These are phyloP conservation scores for Bipolaris bicolor DNA, from an alignment of 2,329 filamentous ascomycete genomes.

Conservation along the genomic window DNA sequence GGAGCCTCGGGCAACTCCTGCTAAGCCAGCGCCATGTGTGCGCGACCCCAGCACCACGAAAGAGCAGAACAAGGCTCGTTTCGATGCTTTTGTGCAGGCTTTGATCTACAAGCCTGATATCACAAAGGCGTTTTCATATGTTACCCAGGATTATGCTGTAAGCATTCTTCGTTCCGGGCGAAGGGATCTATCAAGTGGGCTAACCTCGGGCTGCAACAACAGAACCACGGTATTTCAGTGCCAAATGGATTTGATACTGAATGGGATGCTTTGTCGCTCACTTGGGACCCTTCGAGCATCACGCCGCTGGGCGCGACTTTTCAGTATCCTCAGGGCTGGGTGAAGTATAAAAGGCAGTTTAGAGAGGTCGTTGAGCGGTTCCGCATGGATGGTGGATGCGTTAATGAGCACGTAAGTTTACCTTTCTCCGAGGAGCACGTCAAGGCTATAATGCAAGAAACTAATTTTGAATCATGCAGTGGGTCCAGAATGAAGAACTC, in stretches of 20 bases:
- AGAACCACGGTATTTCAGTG: constrained; percentile 41
- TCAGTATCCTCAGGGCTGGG: constrained; percentile 31
- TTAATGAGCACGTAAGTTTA: constrained; percentile 41
- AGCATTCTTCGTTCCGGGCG: not conserved
- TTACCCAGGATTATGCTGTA: constrained; percentile 37
- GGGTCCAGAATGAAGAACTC: not conserved
- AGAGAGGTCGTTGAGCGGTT: constrained; percentile 38
- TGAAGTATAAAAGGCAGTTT: constrained; percentile 34
- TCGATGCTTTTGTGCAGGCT: constrained; percentile 33
- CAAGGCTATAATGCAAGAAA: not conserved
- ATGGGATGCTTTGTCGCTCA: constrained; percentile 33
- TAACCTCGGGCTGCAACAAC: not conserved
- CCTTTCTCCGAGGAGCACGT: not conserved
- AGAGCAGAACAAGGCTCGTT: constrained; percentile 21
- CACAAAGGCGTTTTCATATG: constrained; percentile 37
- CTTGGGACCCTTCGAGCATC: constrained; percentile 32
- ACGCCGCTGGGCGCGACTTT: constrained; percentile 32
- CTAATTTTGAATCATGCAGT: not conserved
- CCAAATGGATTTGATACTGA: constrained; percentile 39
- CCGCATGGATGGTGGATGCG: constrained; percentile 41
- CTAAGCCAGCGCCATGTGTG: constrained; percentile 36
- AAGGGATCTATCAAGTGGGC: not conserved
- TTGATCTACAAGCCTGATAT: constrained; percentile 40
- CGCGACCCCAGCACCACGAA: constrained; percentile 20
- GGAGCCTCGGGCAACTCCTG: constrained; percentile 20